phyloP scores from a whole-genome alignment of 2,329 filamentous ascomycete species.

The Aspergillus fumigatiaffinis region DNA sequence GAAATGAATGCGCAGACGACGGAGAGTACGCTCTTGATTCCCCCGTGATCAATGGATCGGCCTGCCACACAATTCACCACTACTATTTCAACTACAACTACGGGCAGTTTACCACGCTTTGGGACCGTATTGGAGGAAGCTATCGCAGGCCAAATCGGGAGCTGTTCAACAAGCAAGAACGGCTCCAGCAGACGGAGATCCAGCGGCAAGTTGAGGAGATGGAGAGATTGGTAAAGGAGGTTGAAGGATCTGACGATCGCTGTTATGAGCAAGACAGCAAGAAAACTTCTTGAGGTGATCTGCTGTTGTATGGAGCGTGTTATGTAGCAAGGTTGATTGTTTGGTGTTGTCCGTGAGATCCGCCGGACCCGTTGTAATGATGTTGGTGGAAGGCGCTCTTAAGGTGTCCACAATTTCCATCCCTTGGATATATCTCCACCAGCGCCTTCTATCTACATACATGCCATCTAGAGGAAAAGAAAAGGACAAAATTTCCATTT shows the following conservation, averaged over 20 bases:
- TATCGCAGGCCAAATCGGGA: constrained; percentile 14
- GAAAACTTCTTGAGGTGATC: not conserved
- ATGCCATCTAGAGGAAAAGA: not conserved
- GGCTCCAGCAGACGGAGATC: not conserved
- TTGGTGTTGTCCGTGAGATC: not conserved
- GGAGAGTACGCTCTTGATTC: constrained; percentile 88
- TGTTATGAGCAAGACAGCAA: constrained; percentile 3
- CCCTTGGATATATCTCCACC: not conserved
- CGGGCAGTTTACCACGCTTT: constrained; percentile 88
- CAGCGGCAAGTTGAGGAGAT: constrained; percentile 3
- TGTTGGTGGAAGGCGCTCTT: constrained; percentile 3
- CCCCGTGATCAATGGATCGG: constrained; percentile 83
- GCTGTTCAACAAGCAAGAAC: not conserved
- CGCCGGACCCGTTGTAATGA: not conserved
- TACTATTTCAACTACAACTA: constrained; percentile 89
- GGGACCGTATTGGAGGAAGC: constrained; percentile 83
- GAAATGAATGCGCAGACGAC: constrained; percentile 53
- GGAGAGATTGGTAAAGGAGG: constrained; percentile 10
- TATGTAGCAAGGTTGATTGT: not conserved
- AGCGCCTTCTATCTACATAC: not conserved
- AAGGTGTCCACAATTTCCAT: not conserved
- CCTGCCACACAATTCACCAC: constrained; percentile 94
- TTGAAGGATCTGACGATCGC: constrained; percentile 11
- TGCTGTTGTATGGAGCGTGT: not conserved
- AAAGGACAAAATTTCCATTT: not conserved